Base-by-base conservation (phyloP, 1,284 basidiomycete genomes). In the Cryptococcus maquisensis region DNA sequence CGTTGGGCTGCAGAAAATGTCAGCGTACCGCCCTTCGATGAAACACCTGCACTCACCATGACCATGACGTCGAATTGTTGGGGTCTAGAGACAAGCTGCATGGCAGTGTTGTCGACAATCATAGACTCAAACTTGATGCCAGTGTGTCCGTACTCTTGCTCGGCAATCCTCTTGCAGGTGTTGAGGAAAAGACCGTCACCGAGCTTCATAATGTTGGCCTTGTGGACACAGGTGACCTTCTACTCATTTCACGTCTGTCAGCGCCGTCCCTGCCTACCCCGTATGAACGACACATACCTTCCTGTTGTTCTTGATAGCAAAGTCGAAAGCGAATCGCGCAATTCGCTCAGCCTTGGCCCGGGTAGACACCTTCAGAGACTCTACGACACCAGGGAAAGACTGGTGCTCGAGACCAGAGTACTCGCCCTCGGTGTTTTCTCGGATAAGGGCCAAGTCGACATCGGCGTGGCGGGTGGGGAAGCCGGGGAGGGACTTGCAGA, bases 151-250 rank as follows among this genome's bases (percentile, higher is more conserved):
- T 98, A 99, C 72, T 82, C 81, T 71, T 91, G 57, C 78, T 98
- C 90, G 38, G 94, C 96, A 57, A 99, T 84, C 60, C 85, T 83
- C 68, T 93, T 89, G 86, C 97, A 99, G 28, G 95, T 98, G 80
- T 95, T 96, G 69, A 99, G 84, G 86, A 98, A 99, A 47, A 99
- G 86, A 79, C 96, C 96, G 74, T 98, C 96, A 76, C 94, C 95
- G 68, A 98, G 86, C 80, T 98, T 98, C 96, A 98, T 98, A 82
- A 99, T 98, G 83, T 98, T 98, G 72, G 96, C 96, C 81, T 99
- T 99, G 86, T 99, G 96, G 48, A 99, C 94, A 75, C 94, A 98
- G 54, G 96, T 98, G 67, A 99, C 96, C 87, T 95, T 97, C 90
- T 95, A 56, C 38, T 51, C 49, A 21, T 40, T 26, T 20, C 28